Evolutionary conservation across 2,329 filamentous ascomycete species (phyloP), one percentile per base, ranked within the genome.

Genomic region (Ophiostoma ips): DNA sequence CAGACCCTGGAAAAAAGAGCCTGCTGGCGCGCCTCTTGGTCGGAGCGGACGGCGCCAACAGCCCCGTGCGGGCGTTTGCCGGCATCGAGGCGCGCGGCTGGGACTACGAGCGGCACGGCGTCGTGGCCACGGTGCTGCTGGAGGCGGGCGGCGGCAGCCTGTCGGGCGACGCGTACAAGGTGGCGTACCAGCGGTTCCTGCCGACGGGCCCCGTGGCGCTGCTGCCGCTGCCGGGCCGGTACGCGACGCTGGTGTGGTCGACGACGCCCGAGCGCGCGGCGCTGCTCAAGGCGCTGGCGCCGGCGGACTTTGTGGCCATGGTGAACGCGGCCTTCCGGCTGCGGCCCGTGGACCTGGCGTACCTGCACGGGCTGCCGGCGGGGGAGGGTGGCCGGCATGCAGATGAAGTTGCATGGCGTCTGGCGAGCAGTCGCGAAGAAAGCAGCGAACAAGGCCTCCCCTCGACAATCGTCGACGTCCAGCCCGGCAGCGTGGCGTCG

Each of bases 251-350:
- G 5, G 92, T 98, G 16, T 98, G 92, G 92, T 94, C 88, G 6
- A 96, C 89, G 1, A 92, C 86, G 0, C 83, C 88, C 0, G 73
- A 79, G 50, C 81, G 87, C 53, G 92, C 90, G 1, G 74, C 84
- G 0, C 72, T 83, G 50, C 73, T 98, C 37, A 95, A 94, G 69
- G 76, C 75, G 35, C 73, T 98, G 5, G 69, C 80, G 0, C 64
- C 80, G 0, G 69, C 71, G 46, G 84, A 94, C 61, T 94, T 98
- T 61, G 68, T 82, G 15, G 82, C 87, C 31, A 83, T 90, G 75
- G 85, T 98, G 57, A 96, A 98, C 62, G 88, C 90, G 1, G 92
- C 87, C 1, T 95, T 98, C 70, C 80, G 88, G 12, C 74, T 98
- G 16, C 75, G 76, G 52, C 75, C 83, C 15, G 78, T 84, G 2